A percentile compares a stretch with the other conserved stretches of the same genome.
Evolutionary conservation across 2,329 filamentous ascomycete species (phyloP).

Genomic region (Fusarium redolens): DNA sequence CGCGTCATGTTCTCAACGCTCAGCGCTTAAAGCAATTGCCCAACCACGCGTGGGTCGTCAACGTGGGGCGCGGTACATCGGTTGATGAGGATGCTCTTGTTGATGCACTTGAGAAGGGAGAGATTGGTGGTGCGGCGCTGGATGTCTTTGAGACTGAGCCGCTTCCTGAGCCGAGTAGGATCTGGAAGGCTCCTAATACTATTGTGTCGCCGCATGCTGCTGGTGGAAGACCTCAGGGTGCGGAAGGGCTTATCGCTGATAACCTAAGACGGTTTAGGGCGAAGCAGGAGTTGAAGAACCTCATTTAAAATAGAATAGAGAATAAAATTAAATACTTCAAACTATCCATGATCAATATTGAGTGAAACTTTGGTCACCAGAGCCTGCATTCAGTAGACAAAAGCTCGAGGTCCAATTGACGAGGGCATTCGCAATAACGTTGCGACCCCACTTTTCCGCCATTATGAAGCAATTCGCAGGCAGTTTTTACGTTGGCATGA

Average conservation of each 20-base stretch:
- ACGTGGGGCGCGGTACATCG: conserved; percentile 62
- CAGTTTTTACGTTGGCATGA: rapidly evolving
- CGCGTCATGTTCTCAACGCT: conserved; percentile 64
- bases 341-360: rapidly evolving
- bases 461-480: neutral
- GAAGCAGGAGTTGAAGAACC: conserved; percentile 69
- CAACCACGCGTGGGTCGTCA: conserved; percentile 67
- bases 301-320: conserved; percentile 31
- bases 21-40: conserved; percentile 65
- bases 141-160: conserved; percentile 62
- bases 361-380: rapidly evolving
- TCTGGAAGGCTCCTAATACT: conserved; percentile 65
- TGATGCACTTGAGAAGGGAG: conserved; percentile 55
- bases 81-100: conserved; percentile 62
- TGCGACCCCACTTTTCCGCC: neutral
- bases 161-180: conserved; percentile 54
- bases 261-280: conserved; percentile 71
- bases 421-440: neutral
- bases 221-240: conserved; percentile 69
- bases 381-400: too few relatives aligned
- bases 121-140: conserved; percentile 61
- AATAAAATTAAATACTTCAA: neutral
- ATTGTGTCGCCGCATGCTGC: conserved; percentile 69
- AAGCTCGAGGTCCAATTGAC: neutral
- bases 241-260: conserved; percentile 68